Percentiles rank a stretch among this genome's conserved stretches.
Evolutionary conservation across 2,329 filamentous ascomycete genomes (phyloP).

Genomic region (Daldinia sp.): DNA sequence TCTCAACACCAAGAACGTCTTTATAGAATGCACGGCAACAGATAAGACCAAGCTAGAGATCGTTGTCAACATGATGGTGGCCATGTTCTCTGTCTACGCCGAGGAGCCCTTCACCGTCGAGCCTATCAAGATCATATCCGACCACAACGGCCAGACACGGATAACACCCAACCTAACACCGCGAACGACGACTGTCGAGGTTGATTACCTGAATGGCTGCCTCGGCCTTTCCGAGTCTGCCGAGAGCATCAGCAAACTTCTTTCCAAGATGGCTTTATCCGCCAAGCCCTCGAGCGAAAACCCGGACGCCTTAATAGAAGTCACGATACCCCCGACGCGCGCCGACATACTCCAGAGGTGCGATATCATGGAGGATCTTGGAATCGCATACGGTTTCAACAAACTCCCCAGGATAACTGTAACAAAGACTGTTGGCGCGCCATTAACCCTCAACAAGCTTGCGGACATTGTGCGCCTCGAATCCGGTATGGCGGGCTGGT

Average conservation of each 20-base stretch:
- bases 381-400: conserved; percentile 98
- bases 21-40: conserved; percentile 96
- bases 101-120: conserved; percentile 90
- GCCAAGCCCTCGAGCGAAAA: conserved; percentile 77
- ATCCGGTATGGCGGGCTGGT: conserved; percentile 93
- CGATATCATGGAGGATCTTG: conserved; percentile 98
- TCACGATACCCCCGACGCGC: conserved; percentile 85
- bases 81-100: conserved; percentile 97
- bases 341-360: conserved; percentile 96
- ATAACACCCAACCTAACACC: conserved; percentile 83
- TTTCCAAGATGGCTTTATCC: conserved; percentile 89
- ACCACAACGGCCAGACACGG: conserved; percentile 86
- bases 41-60: conserved; percentile 97
- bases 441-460: conserved; percentile 92
- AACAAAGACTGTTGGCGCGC: conserved; percentile 85
- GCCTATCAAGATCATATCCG: conserved; percentile 88
- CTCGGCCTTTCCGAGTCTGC: conserved; percentile 82
- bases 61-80: conserved; percentile 91
- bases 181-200: conserved; percentile 79
- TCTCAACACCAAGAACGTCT: conserved; percentile 87
- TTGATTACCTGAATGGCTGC: conserved; percentile 93
- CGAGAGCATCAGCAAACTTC: conserved; percentile 77
- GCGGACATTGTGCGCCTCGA: conserved; percentile 89
- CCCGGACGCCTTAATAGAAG: conserved; percentile 73
- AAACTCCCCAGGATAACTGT: conserved; percentile 87